Base-by-base conservation (phyloP, 2,329 filamentous ascomycete genomes). In the Aspergillus nomiae region DNA sequence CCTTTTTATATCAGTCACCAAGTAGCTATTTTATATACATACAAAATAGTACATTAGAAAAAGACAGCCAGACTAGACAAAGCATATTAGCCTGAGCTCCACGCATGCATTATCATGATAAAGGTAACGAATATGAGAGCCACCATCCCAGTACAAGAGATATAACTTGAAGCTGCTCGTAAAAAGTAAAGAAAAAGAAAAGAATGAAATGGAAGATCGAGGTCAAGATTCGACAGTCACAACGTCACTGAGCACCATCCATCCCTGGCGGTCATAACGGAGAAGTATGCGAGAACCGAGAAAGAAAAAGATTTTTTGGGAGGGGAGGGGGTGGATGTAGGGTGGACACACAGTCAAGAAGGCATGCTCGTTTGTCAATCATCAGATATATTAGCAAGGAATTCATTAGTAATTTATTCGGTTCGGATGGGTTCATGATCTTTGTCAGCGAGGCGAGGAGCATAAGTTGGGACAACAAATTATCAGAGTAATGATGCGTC, bases 31-130 rank as follows among this genome's bases (percentile, higher is more conserved):
- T 28, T 55, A 57, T 61, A 61, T 55, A 58, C 45, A 63, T 46
- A 58, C 51, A 38, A 36, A 19, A 38, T 19, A 38, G 12, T 38
- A 38, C 24, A 38, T 38, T 55, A 38, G 12, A 36, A 55, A 59
- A 7, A n/a, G 50, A 26, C 21, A 8, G 24, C 53, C 21, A 1
- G 28, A 45, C 34, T 53, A 30, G 16, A 12, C 10, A n/a, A 26
- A 45, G 28, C n/a, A 21, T 26, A 62, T 58, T 32, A 58, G 24
- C 19, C 46, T 43, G 41, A 60, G 54, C 38, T 55, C 63, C 63
- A 50, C 30, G 24, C 41, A 63, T 65, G 63, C 60, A 58, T 26
- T 45, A 38, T 62, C 56, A 59, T 59, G 43, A 28, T 28, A 14
- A 26, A 14, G n/a, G 12, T 38, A 36, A 28, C 34, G n/a, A 24